Evolutionary conservation across 768 basidiomycete species (phyloP).

Genomic region (Sporobolomyces pararoseus): DNA sequence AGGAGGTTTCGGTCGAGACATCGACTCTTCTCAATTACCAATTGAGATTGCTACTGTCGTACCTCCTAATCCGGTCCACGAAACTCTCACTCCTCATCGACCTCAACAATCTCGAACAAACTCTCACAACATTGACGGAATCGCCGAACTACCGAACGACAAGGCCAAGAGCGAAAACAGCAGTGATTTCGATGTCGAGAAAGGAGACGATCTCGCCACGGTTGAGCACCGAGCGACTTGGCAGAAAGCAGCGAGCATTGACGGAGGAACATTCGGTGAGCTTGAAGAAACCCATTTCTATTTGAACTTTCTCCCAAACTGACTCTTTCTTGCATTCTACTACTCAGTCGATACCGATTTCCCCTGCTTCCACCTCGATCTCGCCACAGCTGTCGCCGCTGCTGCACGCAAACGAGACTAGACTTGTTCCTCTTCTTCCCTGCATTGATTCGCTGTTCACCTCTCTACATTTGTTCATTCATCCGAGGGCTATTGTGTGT

Average conservation of each 20-base stretch:
- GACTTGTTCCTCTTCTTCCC: not conserved
- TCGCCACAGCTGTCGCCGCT: conserved; percentile 65
- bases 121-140: not conserved
- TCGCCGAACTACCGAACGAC: conserved; percentile 14
- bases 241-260: conserved; percentile 15
- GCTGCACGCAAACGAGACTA: conserved; percentile 49
- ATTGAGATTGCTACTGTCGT: conserved; percentile 75
- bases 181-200: conserved; percentile 18
- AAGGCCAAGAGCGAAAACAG: conserved; percentile 2
- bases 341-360: conserved; percentile 40
- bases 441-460: not conserved
- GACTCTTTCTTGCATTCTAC: conserved; percentile 13
- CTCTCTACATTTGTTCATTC: no score
- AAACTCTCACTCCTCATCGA: conserved; percentile 7
- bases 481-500: no score
- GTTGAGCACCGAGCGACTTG: conserved; percentile 11
- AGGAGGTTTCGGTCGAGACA: conserved; percentile 79
- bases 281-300: not conserved
- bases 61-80: conserved; percentile 48
- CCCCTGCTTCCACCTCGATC: conserved; percentile 77
- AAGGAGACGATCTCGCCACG: conserved; percentile 8
- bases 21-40: conserved; percentile 50
- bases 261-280: conserved; percentile 17
- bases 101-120: not conserved
- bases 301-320: not conserved